Evolutionary conservation across 1,284 basidiomycete genomes (phyloP).

Genomic region (Fistulina hepatica): DNA sequence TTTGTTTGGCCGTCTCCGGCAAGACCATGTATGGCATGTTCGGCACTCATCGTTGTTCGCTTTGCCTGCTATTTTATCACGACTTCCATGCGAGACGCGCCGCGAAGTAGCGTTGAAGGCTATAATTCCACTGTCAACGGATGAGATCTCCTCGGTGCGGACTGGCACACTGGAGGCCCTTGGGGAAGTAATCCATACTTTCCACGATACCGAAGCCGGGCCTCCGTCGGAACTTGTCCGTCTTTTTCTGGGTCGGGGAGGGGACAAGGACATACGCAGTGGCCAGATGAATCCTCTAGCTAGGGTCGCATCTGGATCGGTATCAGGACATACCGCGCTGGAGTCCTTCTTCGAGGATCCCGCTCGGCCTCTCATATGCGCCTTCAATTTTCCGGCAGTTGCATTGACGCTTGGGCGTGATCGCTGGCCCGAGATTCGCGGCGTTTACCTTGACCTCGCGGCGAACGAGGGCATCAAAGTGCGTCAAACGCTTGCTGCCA

Average conservation of each 20-base stretch:
- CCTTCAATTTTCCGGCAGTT: constrained; percentile 93
- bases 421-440: constrained; percentile 72
- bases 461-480: constrained; percentile 52
- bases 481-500: constrained; percentile 73
- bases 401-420: constrained; percentile 69
- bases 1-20: constrained; percentile 61
- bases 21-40: constrained; percentile 75
- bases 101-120: constrained; percentile 54
- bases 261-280: constrained; percentile 29
- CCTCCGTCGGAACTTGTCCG: constrained; percentile 74
- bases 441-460: constrained; percentile 58
- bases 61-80: constrained; percentile 69
- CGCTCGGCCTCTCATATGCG: constrained; percentile 77
- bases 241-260: constrained; percentile 59
- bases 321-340: too few relatives aligned
- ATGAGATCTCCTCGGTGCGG: constrained; percentile 64
- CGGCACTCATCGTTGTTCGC: constrained; percentile 85
- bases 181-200: constrained; percentile 86
- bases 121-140: constrained; percentile 52
- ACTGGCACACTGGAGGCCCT: constrained; percentile 80
- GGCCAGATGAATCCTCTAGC: constrained; percentile 20
- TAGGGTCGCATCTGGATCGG: too few relatives aligned
- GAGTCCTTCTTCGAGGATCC: constrained; percentile 43
- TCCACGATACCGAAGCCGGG: constrained; percentile 56
- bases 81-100: constrained; percentile 46